A percentile compares a stretch with the other conserved stretches of the same genome.
Evolutionary conservation across 495 filamentous ascomycete genomes (phyloP).

Genomic region (Tuber magnatum): DNA sequence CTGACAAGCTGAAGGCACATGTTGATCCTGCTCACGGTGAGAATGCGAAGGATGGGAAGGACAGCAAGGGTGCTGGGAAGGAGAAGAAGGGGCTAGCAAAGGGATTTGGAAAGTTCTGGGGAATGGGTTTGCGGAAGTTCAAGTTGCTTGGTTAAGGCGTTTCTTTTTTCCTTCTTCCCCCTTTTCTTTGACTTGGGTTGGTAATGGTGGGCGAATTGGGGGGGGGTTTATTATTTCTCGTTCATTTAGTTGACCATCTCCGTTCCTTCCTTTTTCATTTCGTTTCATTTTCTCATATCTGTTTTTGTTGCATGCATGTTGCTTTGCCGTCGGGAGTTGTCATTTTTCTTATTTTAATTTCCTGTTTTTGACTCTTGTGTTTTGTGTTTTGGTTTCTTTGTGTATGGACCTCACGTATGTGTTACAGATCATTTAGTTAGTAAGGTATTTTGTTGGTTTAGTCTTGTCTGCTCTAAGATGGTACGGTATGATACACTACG

Average conservation of each 20-base stretch:
- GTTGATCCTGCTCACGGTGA: neutral
- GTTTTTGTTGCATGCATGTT: conserved; percentile 1
- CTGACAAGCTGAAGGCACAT: neutral
- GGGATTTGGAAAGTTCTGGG: neutral
- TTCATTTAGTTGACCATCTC: neutral
- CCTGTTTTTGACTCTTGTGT: neutral
- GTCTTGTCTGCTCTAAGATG: neutral
- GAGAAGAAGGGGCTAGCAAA: neutral
- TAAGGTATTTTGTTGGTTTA: neutral
- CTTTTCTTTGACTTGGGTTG: neutral
- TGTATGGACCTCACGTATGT: neutral
- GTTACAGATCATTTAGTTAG: neutral
- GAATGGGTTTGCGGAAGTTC: neutral
- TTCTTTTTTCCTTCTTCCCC: neutral
- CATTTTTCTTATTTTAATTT: neutral
- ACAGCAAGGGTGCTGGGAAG: neutral
- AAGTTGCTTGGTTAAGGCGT: neutral
- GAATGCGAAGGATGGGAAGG: neutral
- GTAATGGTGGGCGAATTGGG: neutral
- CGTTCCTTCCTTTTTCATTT: neutral
- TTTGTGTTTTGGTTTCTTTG: neutral
- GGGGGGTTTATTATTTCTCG: neutral
- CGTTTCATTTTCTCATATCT: neutral
- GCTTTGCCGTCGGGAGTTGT: neutral
- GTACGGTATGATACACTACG: neutral